Conservation (phyloP, 305 asterid species). For the Fraxinus paxiana region DNA sequence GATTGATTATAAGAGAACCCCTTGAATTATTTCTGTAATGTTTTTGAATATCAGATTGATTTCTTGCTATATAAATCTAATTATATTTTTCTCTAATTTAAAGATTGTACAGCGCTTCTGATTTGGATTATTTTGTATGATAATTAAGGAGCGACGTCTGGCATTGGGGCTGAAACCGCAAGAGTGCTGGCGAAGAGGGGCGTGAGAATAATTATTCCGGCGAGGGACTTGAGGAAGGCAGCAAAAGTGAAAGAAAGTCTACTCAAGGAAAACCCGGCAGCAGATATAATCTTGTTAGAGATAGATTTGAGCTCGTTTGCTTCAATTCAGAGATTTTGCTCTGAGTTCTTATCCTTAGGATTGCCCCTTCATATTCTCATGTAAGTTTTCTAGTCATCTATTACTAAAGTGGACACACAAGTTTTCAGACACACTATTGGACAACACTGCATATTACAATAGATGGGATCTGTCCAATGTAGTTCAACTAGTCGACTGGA, state of each 20-base stretch:
- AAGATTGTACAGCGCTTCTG: not conserved
- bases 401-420: not conserved
- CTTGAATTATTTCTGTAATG: not conserved
- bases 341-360: conserved; percentile 69
- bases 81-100: not conserved
- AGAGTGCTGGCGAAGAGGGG: conserved; percentile 78
- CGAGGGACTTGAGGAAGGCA: conserved; percentile 71
- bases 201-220: conserved; percentile 69
- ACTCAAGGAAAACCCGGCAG: conserved; percentile 48
- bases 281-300: conserved; percentile 65
- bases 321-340: conserved; percentile 75
- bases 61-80: not conserved
- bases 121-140: not conserved
- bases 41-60: not conserved
- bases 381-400: conserved; percentile 34
- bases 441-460: not conserved
- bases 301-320: conserved; percentile 81
- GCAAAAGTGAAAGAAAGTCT: conserved; percentile 55
- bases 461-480: not conserved
- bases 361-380: conserved; percentile 84
- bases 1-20: not conserved
- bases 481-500: not conserved
- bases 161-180: conserved; percentile 89
- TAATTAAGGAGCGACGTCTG: conserved; percentile 76
- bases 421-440: not conserved